Conservation (phyloP, 768 basidiomycete species). For the Hypholoma sublateritium region DNA sequence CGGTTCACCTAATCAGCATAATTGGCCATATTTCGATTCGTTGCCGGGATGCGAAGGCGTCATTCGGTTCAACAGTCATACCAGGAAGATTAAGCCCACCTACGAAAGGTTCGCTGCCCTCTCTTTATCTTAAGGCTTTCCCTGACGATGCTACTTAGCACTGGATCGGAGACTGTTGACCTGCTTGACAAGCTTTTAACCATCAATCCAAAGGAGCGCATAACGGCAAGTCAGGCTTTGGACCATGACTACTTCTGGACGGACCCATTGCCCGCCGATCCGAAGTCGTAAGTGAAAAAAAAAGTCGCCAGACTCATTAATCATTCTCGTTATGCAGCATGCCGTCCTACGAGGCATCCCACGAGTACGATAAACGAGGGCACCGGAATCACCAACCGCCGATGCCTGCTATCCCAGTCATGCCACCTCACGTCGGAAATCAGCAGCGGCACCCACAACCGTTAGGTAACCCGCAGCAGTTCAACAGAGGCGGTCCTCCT, state of each 20-base stretch:
- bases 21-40: constrained; percentile 75
- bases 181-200: constrained; percentile 79
- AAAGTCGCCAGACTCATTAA: not conserved
- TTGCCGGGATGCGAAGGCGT: constrained; percentile 82
- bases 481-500: constrained; percentile 26
- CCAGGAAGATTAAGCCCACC: constrained; percentile 53
- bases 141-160: constrained; percentile 35
- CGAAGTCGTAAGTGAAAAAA: constrained; percentile 59
- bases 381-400: constrained; percentile 43
- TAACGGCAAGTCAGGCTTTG: constrained; percentile 84
- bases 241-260: constrained; percentile 96
- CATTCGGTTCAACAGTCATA: constrained; percentile 54
- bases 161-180: constrained; percentile 74
- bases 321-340: constrained; percentile 40
- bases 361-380: constrained; percentile 78
- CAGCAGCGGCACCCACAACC: constrained; percentile 18
- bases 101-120: constrained; percentile 58
- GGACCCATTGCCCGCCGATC: constrained; percentile 84
- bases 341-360: constrained; percentile 78
- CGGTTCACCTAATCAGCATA: constrained; percentile 81
- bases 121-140: not conserved
- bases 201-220: constrained; percentile 80
- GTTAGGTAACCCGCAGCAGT: constrained; percentile 16
- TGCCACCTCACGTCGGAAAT: constrained; percentile 23
- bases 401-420: constrained; percentile 27